A percentile compares a stretch with the other conserved stretches of the same genome.
phyloP scores from a whole-genome alignment of 1,139 yeast genomes.

The Kurtzmaniella quercitrusa region DNA sequence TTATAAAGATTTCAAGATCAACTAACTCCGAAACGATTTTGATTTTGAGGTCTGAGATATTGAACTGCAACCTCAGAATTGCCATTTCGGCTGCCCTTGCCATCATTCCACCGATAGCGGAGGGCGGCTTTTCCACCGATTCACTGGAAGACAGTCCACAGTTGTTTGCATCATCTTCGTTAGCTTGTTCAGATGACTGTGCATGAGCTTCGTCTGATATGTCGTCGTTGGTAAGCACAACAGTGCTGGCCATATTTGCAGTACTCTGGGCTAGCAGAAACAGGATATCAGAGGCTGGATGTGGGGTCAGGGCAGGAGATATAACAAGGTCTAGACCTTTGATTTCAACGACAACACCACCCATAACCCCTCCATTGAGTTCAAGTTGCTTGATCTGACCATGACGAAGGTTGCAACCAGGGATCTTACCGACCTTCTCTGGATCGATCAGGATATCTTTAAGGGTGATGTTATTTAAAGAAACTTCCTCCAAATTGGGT shows the following conservation, averaged over 20 bases:
- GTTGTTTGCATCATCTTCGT: slow-evolving; percentile 12
- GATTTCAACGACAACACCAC: slow-evolving; percentile 64
- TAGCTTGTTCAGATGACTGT: slow-evolving; percentile 7
- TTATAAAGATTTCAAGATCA: slow-evolving; percentile 42
- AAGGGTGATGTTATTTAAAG: slow-evolving; percentile 52
- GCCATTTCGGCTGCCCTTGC: slow-evolving; percentile 67
- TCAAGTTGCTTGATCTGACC: slow-evolving; percentile 59
- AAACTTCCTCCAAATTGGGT: slow-evolving; percentile 72
- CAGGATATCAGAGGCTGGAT: slow-evolving; percentile 16
- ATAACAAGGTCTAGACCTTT: slow-evolving; percentile 54
- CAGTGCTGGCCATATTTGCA: slow-evolving; percentile 59
- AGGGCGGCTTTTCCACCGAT: slow-evolving; percentile 13
- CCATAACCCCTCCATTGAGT: slow-evolving; percentile 48
- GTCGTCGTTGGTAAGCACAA: slow-evolving; percentile 34
- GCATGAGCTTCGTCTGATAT: slow-evolving; percentile 4
- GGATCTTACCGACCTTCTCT: slow-evolving; percentile 59
- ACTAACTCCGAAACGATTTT: slow-evolving; percentile 50
- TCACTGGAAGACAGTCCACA: slow-evolving; percentile 11
- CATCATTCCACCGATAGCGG: slow-evolving; percentile 54
- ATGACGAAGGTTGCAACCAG: slow-evolving; percentile 61
- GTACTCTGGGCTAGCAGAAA: slow-evolving; percentile 59
- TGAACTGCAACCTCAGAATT: slow-evolving; percentile 54
- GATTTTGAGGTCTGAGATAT: slow-evolving; percentile 39
- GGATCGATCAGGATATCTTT: slow-evolving; percentile 69
- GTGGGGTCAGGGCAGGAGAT: slow-evolving; percentile 34